Evolutionary conservation across 2,329 filamentous ascomycete species (phyloP).

Genomic region (Apiospora rasikravindrae): DNA sequence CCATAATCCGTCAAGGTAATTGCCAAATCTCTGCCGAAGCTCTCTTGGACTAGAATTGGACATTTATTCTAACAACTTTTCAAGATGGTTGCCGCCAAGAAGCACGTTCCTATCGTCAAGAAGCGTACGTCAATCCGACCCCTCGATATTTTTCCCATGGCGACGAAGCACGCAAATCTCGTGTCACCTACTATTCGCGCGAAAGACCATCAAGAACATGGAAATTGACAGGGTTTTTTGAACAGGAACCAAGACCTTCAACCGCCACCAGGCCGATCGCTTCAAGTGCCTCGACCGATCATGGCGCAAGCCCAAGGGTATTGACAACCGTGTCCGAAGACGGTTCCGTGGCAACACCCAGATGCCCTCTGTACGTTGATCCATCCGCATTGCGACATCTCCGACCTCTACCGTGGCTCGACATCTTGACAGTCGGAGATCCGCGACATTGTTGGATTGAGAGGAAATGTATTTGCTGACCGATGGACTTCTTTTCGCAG

Average conservation of each 20-base stretch:
- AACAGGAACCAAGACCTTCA: constrained; percentile 91
- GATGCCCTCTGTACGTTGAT: constrained; percentile 92
- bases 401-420: neutral
- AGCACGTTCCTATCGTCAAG: constrained; percentile 99
- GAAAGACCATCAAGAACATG: constrained; percentile 18
- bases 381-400: constrained; percentile 18
- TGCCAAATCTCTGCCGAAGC: constrained; percentile 16
- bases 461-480: constrained; percentile 14
- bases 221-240: constrained; percentile 44
- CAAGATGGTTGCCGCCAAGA: constrained; percentile 99
- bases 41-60: constrained; percentile 26
- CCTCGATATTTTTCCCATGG: constrained; percentile 21
- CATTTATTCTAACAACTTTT: constrained; percentile 26
- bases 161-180: constrained; percentile 1
- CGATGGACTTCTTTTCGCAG: constrained; percentile 52
- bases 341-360: constrained; percentile 94
- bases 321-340: constrained; percentile 96
- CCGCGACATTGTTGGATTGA: neutral
- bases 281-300: constrained; percentile 89
- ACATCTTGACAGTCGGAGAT: neutral
- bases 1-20: constrained; percentile 25
- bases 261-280: constrained; percentile 95
- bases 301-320: constrained; percentile 99
- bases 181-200: neutral
- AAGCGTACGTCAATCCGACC: constrained; percentile 80